A percentile compares a stretch with the other conserved stretches of the same genome.
These are phyloP conservation scores for Candida mattraensis DNA, from an alignment of 805 yeast species.

Conservation along the genomic window DNA sequence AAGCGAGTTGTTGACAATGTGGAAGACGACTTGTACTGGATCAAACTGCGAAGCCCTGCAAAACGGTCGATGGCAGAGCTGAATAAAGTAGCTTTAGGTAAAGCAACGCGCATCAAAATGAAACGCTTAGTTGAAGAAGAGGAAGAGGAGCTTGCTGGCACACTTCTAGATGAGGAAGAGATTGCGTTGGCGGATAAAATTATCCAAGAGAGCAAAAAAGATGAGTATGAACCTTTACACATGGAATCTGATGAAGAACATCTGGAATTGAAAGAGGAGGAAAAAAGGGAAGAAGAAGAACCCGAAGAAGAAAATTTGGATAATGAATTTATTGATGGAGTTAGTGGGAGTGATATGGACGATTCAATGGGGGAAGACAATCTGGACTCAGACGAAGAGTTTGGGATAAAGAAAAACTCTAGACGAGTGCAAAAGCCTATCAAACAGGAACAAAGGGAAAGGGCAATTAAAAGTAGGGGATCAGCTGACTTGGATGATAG, in stretches of 20 bases:
- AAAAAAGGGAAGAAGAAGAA: slow-evolving; percentile 2
- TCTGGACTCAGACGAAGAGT: slow-evolving; percentile 8
- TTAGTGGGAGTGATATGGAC: slow-evolving; percentile 3
- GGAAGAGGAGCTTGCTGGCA: slow-evolving; percentile 35
- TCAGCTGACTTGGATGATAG: slow-evolving; percentile 4
- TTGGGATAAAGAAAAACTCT: neutral
- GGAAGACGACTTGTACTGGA: slow-evolving; percentile 32
- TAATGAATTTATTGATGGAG: slow-evolving; percentile 2
- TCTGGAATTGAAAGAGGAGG: slow-evolving; percentile 7
- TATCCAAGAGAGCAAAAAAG: slow-evolving; percentile 37
- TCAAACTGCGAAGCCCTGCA: slow-evolving; percentile 47
- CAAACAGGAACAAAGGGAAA: neutral
- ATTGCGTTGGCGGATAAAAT: slow-evolving; percentile 46
- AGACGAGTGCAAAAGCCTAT: neutral
- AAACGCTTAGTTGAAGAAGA: slow-evolving; percentile 26
- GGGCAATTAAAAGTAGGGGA: neutral
- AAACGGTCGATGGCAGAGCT: slow-evolving; percentile 38
- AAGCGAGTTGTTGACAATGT: slow-evolving; percentile 26
- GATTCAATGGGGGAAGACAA: slow-evolving; percentile 7
- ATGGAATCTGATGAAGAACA: slow-evolving; percentile 25
- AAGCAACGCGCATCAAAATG: slow-evolving; percentile 41
- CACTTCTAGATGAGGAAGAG: slow-evolving; percentile 40
- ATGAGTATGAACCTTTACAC: slow-evolving; percentile 23
- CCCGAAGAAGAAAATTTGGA: slow-evolving; percentile 2
- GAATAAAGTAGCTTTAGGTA: slow-evolving; percentile 49